Percentiles rank a stretch among this genome's conserved stretches.
Evolutionary conservation across 1,284 basidiomycete genomes (phyloP).

Genomic region (Ceratobasidium sp.): DNA sequence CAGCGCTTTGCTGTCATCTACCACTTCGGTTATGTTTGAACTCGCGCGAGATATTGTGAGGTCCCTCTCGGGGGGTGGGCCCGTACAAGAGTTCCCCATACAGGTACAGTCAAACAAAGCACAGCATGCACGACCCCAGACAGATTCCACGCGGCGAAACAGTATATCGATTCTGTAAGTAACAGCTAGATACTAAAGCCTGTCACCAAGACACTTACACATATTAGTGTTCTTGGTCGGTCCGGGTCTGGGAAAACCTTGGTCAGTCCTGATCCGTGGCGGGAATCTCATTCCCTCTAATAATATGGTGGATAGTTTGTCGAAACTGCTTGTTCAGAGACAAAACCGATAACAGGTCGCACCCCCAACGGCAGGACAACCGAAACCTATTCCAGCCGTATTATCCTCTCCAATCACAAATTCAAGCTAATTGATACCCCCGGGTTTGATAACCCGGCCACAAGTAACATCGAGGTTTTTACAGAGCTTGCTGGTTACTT

Average conservation of each 20-base stretch:
- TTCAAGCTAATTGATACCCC: conserved; percentile 28
- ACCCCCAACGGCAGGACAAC: too few relatives aligned
- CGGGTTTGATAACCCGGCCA: conserved; percentile 14
- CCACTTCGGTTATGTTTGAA: too few relatives aligned
- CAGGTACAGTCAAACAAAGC: too few relatives aligned
- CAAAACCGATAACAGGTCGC: background rate
- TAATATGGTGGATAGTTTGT: background rate
- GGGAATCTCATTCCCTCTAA: background rate
- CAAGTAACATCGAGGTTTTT: background rate
- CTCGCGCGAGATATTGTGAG: too few relatives aligned
- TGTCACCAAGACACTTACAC: too few relatives aligned
- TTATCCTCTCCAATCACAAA: background rate
- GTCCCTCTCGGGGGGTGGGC: too few relatives aligned
- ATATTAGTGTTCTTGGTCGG: background rate
- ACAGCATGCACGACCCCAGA: too few relatives aligned
- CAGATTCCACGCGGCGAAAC: too few relatives aligned
- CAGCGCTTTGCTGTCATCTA: too few relatives aligned
- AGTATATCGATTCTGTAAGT: too few relatives aligned
- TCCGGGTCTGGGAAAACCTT: background rate
- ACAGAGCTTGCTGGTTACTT: conserved; percentile 5
- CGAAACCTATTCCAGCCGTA: background rate
- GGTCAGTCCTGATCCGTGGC: background rate
- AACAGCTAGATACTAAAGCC: too few relatives aligned
- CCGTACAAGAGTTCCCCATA: too few relatives aligned
- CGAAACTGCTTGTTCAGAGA: background rate